These are phyloP conservation scores for Pyricularia grisea DNA, from an alignment of 2,329 filamentous ascomycete species.

Conservation along the genomic window DNA sequence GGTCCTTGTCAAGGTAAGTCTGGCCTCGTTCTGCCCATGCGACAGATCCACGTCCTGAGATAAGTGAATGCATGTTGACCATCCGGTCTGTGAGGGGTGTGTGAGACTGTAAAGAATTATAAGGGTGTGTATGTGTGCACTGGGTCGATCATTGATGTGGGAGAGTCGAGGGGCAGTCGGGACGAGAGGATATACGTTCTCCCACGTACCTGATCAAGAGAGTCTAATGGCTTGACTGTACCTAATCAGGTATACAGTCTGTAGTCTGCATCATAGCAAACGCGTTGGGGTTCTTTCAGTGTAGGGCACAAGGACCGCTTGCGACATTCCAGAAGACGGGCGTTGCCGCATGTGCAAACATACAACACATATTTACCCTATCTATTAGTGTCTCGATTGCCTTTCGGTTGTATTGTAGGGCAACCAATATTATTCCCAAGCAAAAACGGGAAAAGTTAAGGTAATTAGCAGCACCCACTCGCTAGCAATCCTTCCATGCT, in stretches of 20 bases:
- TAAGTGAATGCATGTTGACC: not conserved
- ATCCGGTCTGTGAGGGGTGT: not conserved
- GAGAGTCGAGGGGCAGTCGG: not conserved
- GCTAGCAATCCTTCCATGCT: not conserved
- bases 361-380: too few relatives aligned
- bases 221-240: not conserved
- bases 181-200: not conserved
- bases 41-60: not conserved
- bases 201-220: not conserved
- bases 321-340: not conserved
- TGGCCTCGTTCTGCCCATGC: not conserved
- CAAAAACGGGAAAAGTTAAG: not conserved
- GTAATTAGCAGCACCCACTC: not conserved
- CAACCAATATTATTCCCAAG: not conserved
- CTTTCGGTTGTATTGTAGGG: not conserved
- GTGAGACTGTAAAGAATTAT: not conserved
- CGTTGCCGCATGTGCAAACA: not conserved
- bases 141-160: not conserved
- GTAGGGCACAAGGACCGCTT: not conserved
- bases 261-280: not conserved
- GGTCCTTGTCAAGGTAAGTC: not conserved
- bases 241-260: not conserved
- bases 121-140: not conserved
- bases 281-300: not conserved
- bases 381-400: not conserved